These are phyloP conservation scores for Fusarium albidum DNA, from an alignment of 2,329 filamentous ascomycete species.

Conservation along the genomic window DNA sequence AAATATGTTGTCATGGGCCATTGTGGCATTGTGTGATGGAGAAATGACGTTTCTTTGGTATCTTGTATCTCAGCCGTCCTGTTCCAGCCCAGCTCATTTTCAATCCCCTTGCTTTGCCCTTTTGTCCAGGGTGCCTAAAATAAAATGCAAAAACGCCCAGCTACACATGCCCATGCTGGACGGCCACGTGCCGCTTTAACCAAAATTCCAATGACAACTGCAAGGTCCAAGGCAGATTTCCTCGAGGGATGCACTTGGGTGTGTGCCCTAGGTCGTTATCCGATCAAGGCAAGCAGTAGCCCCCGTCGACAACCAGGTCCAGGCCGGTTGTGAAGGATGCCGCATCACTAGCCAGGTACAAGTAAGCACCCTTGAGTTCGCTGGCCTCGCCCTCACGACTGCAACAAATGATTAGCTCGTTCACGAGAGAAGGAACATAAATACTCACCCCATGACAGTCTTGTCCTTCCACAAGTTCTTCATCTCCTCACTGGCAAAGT, in stretches of 20 bases:
- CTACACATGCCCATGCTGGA: neutral
- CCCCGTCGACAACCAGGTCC: constrained; percentile 79
- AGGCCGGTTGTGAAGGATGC: constrained; percentile 82
- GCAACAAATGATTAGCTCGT: constrained; percentile 19
- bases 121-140: neutral
- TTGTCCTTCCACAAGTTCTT: constrained; percentile 80
- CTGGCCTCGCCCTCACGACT: constrained; percentile 74
- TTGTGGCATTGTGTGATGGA: neutral
- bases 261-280: neutral
- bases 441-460: constrained; percentile 75
- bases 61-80: neutral
- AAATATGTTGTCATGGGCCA: neutral
- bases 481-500: constrained; percentile 70
- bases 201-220: neutral
- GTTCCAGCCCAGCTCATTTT: neutral
- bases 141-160: neutral
- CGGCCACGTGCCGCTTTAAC: neutral
- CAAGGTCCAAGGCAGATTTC: too few relatives aligned
- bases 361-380: constrained; percentile 84
- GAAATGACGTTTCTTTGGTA: constrained; percentile 7
- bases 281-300: constrained; percentile 65
- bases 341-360: constrained; percentile 84
- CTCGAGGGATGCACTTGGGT: neutral
- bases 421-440: neutral
- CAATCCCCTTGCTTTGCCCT: constrained; percentile 6